Base-by-base conservation (phyloP, 2,329 filamentous ascomycete species). In the Fusarium longipes region DNA sequence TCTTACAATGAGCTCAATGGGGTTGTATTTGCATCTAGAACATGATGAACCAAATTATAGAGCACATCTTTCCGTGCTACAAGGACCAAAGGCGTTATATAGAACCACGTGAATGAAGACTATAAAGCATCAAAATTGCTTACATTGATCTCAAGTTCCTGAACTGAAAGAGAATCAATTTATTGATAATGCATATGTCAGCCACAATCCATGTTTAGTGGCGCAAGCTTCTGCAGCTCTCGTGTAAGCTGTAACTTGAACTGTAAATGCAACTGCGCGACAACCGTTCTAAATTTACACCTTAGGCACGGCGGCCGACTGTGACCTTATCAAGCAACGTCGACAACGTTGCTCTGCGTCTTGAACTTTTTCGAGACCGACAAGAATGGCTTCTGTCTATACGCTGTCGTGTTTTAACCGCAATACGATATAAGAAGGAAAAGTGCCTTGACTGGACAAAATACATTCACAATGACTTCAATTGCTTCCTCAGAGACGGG, bases 401-500 rank as follows among this genome's bases (percentile, higher is more conserved):
- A 47, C 33, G 52, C 51, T 48, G 40, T 49, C 51, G 57, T 42
- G 60, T 42, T 50, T 48, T 29, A 48, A 50, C 30, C 33, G 38
- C 44, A 51, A 53, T 24, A 33, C 57, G 27, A 27, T 36, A 33
- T 22, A 53, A 35, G 14, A 27, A 27, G 9, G 3, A 38, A 30
- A 30, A 42, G 6, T 9, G 30, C 30, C 25, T 49, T 38, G 14
- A 10, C 18, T 18, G 33, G 42, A 56, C 15, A 22, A 20, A 15
- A 48, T 35, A 35, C 49, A 12, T 8, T 17, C 39, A 35, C 24
- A 29, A 64, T 56, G 54, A 45, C 57, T 54, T 51, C 61, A 57
- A 76, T 77, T 72, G 71, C 71, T 45, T 74, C 74, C 12, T 70
- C 72, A 44, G 68, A 73, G 56, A 64, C 63, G 50, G 70, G 65